Evolutionary conservation across 805 yeast species (phyloP).

Genomic region (Wickerhamomyces rabaulensis): DNA sequence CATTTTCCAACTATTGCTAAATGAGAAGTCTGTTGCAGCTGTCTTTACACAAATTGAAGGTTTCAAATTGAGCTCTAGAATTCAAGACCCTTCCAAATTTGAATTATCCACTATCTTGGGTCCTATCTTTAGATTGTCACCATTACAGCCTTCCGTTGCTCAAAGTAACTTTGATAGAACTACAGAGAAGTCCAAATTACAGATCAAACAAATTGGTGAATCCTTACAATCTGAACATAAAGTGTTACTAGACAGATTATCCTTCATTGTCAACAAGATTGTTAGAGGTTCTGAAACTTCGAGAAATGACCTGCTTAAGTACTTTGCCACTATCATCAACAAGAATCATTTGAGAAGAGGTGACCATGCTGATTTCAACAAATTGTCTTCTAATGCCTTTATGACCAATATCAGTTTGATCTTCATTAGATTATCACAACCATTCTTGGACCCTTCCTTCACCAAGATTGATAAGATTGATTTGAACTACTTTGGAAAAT

Average conservation of each 20-base stretch:
- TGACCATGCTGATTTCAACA: conserved; percentile 64
- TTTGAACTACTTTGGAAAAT: conserved; percentile 55
- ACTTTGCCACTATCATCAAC: conserved; percentile 71
- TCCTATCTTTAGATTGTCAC: conserved; percentile 70
- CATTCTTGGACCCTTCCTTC: conserved; percentile 68
- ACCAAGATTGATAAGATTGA: conserved; percentile 75
- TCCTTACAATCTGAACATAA: conserved; percentile 62
- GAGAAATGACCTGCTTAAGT: conserved; percentile 57
- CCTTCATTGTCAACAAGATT: conserved; percentile 64
- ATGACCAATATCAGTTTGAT: conserved; percentile 72
- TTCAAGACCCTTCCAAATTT: conserved; percentile 42
- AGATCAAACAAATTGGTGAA: conserved; percentile 46
- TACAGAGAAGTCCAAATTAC: conserved; percentile 31
- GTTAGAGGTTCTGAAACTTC: conserved; percentile 68
- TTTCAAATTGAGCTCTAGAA: conserved; percentile 40
- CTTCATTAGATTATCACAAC: conserved; percentile 69
- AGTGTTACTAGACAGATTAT: conserved; percentile 55
- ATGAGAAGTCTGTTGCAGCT: conserved; percentile 57
- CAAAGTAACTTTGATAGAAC: conserved; percentile 37
- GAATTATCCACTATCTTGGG: conserved; percentile 70
- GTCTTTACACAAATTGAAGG: conserved; percentile 51
- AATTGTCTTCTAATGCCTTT: conserved; percentile 72
- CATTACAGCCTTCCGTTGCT: conserved; percentile 51
- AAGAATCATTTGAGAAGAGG: conserved; percentile 85
- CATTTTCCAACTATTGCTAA: conserved; percentile 51